These are phyloP conservation scores for Castanospermum australe DNA, from an alignment of 306 rosid genomes.

Conservation along the genomic window DNA sequence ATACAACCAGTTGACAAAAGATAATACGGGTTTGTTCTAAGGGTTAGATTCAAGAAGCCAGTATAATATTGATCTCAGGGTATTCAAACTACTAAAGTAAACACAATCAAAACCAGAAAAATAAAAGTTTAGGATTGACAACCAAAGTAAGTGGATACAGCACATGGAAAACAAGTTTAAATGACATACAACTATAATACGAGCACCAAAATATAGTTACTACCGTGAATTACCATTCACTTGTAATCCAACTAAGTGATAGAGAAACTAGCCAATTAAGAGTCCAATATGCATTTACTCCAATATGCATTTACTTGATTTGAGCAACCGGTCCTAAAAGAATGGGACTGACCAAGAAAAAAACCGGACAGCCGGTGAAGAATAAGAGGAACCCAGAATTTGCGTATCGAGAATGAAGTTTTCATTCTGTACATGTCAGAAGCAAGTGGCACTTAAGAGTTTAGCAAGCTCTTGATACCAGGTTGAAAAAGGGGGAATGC, in stretches of 20 bases:
- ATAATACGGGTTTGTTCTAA: background rate
- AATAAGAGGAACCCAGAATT: background rate
- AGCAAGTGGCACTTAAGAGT: background rate
- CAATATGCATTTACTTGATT: background rate
- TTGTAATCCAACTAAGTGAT: background rate
- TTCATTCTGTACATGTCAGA: too few relatives aligned
- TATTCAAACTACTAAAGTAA: background rate
- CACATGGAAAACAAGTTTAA: background rate
- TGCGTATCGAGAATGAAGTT: too few relatives aligned
- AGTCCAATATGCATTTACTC: background rate
- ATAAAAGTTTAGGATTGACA: background rate
- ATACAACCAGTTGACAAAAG: background rate
- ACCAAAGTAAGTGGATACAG: background rate
- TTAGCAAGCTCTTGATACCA: background rate
- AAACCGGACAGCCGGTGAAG: background rate
- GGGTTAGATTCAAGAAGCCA: background rate
- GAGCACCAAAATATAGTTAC: background rate
- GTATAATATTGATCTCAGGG: conserved; percentile 1
- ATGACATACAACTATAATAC: background rate
- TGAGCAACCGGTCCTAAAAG: background rate
- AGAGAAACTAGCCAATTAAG: background rate
- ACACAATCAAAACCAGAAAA: background rate
- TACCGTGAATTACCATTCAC: background rate
- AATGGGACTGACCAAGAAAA: background rate
- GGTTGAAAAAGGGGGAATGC: background rate